Evolutionary conservation across 176 grass and related monocot species (phyloP).

Genomic region (Saccharum officinarum): DNA sequence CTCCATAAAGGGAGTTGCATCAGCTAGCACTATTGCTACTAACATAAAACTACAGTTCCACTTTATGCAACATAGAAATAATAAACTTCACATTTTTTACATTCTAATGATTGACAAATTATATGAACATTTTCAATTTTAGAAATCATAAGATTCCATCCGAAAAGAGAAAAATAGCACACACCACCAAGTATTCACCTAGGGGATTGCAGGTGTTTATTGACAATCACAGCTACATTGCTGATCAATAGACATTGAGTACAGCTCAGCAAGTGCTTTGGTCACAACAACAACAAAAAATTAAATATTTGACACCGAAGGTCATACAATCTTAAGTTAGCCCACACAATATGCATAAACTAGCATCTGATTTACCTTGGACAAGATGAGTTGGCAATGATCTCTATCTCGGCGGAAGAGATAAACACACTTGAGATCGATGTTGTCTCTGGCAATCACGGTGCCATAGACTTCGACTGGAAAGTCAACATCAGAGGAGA

Average conservation of each 20-base stretch:
- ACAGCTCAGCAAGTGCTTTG: background rate
- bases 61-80: background rate
- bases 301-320: background rate
- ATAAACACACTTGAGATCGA: background rate
- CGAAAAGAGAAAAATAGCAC: background rate
- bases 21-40: too few species aligned
- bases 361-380: background rate
- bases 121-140: background rate
- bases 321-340: background rate
- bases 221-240: background rate
- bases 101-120: background rate
- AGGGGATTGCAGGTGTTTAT: background rate
- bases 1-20: too few species aligned
- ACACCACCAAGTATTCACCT: background rate
- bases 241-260: background rate
- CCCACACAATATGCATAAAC: background rate
- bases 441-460: background rate
- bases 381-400: background rate
- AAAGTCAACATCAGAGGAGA: background rate
- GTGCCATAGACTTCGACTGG: background rate
- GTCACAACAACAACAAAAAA: background rate
- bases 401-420: background rate
- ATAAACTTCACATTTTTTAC: background rate
- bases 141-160: background rate
- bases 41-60: too few species aligned